phyloP scores from a whole-genome alignment of 306 rosid genomes.

The Prunus armeniaca region DNA sequence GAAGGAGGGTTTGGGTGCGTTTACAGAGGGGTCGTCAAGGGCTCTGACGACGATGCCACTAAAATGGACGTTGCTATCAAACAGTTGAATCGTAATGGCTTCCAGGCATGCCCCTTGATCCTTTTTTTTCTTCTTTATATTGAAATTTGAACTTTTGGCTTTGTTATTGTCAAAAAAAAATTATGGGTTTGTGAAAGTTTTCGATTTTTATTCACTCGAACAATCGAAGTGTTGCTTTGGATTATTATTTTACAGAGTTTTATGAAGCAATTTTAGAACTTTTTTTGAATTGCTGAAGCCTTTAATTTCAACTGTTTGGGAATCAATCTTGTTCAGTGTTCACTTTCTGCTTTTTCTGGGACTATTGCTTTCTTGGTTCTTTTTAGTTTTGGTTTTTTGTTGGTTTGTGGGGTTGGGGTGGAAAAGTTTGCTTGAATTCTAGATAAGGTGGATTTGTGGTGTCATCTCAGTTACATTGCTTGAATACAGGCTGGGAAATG shows the following conservation, averaged over 20 bases:
- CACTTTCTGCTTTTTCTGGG: background rate
- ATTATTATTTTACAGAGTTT: background rate
- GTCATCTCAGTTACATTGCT: background rate
- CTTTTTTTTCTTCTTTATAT: background rate
- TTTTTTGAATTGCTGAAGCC: background rate
- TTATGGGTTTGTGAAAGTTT: background rate
- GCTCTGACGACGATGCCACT: conserved; percentile 8
- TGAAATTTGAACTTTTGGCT: background rate
- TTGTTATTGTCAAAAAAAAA: background rate
- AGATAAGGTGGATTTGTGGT: background rate
- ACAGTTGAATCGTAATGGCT: conserved; percentile 88
- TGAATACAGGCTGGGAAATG: background rate
- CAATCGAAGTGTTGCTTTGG: background rate
- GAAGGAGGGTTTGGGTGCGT: conserved; percentile 98
- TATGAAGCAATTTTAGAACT: background rate
- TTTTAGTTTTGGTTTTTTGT: background rate
- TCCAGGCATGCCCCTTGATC: conserved; percentile 61
- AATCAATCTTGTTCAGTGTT: background rate
- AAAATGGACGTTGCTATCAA: conserved; percentile 75
- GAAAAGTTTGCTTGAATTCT: background rate
- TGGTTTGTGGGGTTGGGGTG: background rate
- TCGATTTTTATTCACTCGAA: background rate
- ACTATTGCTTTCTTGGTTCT: background rate
- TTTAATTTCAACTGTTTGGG: background rate
- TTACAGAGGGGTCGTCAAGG: conserved; percentile 49